Evolutionary conservation across 2,329 filamentous ascomycete genomes (phyloP).

Genomic region (Pyricularia sp.): DNA sequence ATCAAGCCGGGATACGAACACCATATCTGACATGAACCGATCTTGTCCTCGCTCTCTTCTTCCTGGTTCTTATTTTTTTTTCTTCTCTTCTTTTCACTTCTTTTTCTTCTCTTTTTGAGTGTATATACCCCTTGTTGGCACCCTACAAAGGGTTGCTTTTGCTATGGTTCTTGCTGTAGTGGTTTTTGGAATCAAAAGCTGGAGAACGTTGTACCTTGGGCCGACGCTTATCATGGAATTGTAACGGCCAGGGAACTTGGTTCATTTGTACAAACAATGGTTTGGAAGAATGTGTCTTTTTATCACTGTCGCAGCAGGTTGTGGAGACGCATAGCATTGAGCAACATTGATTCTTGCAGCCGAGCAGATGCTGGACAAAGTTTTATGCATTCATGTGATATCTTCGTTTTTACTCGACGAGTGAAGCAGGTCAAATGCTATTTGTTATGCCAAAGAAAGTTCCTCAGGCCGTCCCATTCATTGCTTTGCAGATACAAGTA

Average conservation of each 20-base stretch:
- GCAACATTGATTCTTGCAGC: not conserved
- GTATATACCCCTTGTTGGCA: constrained; percentile 3
- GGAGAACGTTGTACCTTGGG: not conserved
- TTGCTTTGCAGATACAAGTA: constrained; percentile 92
- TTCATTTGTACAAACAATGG: not conserved
- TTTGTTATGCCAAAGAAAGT: constrained; percentile 75
- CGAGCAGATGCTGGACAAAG: not conserved
- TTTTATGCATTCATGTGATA: not conserved
- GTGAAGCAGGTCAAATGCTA: constrained; percentile 15
- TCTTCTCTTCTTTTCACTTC: not conserved
- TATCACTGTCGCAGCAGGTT: not conserved
- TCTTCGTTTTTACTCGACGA: not conserved
- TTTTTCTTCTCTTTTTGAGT: not conserved
- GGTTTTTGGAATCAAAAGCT: not conserved
- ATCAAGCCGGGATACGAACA: not conserved
- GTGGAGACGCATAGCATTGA: not conserved
- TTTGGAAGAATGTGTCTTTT: not conserved
- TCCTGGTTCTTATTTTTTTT: not conserved
- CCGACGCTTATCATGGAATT: not conserved
- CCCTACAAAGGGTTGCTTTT: not conserved
- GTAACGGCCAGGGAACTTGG: not conserved
- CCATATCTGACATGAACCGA: not conserved
- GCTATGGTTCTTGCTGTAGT: not conserved
- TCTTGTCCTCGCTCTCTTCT: not conserved
- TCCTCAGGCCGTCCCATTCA: constrained; percentile 76